Percentiles rank a stretch among this genome's conserved stretches.
Conservation (phyloP, 495 filamentous ascomycete genomes). For the Antarctomyces pellizariae region DNA sequence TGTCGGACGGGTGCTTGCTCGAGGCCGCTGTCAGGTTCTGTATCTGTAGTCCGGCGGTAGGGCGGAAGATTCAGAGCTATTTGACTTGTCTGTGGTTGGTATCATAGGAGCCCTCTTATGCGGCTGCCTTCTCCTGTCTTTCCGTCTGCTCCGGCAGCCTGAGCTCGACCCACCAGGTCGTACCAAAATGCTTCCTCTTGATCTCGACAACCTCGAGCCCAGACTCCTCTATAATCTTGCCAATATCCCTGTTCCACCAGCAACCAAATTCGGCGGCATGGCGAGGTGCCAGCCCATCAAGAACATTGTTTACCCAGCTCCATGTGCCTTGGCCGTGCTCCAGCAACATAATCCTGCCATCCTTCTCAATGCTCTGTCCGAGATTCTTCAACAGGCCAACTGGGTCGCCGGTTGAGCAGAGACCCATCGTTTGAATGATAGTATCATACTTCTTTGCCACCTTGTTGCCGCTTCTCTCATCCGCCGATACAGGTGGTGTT, state of each 20-base stretch:
- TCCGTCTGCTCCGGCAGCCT: constrained; percentile 6
- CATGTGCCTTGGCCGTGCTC: constrained; percentile 76
- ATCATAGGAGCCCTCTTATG: no score
- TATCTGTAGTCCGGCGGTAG: no score
- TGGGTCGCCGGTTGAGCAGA: constrained; percentile 69
- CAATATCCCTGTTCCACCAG: constrained; percentile 94
- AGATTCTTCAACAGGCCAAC: constrained; percentile 37
- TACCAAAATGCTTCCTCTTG: constrained; percentile 21
- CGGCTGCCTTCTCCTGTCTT: not conserved
- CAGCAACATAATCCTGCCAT: constrained; percentile 58
- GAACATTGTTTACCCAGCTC: constrained; percentile 47
- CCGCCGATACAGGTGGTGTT: constrained; percentile 7
- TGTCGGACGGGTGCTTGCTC: no score
- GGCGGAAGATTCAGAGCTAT: no score
- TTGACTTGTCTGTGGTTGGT: no score
- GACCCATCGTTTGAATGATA: constrained; percentile 74
- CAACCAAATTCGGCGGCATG: constrained; percentile 80
- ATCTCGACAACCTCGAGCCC: constrained; percentile 57
- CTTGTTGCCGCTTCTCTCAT: constrained; percentile 9
- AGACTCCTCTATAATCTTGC: constrained; percentile 49
- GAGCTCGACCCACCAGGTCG: constrained; percentile 13
- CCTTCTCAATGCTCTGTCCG: constrained; percentile 23
- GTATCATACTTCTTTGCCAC: constrained; percentile 42
- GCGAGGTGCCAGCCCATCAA: constrained; percentile 52
- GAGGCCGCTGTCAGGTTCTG: no score